A percentile compares a stretch with the other conserved stretches of the same genome.
Conservation (phyloP, 2,329 filamentous ascomycete genomes). For the Curvularia hawaiiensis region DNA sequence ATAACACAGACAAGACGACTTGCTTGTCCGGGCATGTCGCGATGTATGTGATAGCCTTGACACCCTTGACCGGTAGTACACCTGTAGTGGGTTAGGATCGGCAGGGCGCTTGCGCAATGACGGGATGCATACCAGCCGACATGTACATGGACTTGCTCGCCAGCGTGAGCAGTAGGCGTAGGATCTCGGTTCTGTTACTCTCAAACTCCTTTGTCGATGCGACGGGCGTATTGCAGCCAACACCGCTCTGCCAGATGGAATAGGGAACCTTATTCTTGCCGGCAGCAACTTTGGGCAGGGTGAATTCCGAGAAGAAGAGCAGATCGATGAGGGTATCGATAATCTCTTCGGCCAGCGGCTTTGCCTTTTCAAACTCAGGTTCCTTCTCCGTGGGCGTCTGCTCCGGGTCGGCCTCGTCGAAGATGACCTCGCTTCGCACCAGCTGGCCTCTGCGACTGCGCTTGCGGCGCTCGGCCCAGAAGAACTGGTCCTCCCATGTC, state of each 20-base stretch:
- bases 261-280: constrained; percentile 83
- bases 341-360: constrained; percentile 88
- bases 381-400: constrained; percentile 51
- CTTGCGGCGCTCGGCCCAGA: constrained; percentile 80
- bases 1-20: constrained; percentile 84
- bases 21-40: constrained; percentile 90
- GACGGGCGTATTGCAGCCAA: constrained; percentile 89
- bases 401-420: constrained; percentile 73
- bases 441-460: constrained; percentile 50
- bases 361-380: constrained; percentile 78
- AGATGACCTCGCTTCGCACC: constrained; percentile 73
- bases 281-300: constrained; percentile 73
- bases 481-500: constrained; percentile 90
- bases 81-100: constrained; percentile 1
- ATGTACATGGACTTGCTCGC: constrained; percentile 94
- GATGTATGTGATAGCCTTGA: constrained; percentile 85
- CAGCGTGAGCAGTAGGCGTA: constrained; percentile 83
- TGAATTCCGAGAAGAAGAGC: constrained; percentile 90
- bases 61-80: constrained; percentile 78
- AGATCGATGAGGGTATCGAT: constrained; percentile 89
- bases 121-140: constrained; percentile 62
- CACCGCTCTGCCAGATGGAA: constrained; percentile 97
- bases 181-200: constrained; percentile 87
- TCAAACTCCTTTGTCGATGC: constrained; percentile 91
- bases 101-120: neutral